Evolutionary conservation across 768 basidiomycete species (phyloP), one percentile per base, ranked within the genome.

Genomic region (Phanerochaete carnosa): DNA sequence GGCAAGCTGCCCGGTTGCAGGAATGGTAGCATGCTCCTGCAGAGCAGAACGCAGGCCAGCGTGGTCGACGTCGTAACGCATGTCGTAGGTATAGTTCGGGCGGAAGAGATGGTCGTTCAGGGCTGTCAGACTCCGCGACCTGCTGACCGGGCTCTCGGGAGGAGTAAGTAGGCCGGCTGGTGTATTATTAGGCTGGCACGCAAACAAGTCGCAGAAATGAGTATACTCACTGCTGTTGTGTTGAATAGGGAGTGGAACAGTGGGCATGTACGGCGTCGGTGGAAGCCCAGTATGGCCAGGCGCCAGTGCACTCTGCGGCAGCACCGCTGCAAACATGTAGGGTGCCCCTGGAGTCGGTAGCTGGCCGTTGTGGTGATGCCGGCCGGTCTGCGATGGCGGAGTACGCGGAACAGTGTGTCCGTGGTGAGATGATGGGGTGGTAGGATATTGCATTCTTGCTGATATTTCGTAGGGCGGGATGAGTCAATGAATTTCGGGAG

Each of bases 341-440:
- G 68, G 68, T 26, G 68, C 64, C 15, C 59, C 52, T 47, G 62
- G 57, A 57, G 64, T 62, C 33, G 54, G 54, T 6, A 55, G 54
- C 35, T 55, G 54, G 13, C 54, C 45, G 28, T 57, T 45, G 9
- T n/a, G 13, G 55, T 22, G 55, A 25, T 43, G 39, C 39, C 16
- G 39, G 39, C 56, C 56, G 45, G 52, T 54, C 30, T 57, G 56
- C 5, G 56, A 46, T 15, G 56, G 56, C 45, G 56, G 56, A 15
- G 56, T 57, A 29, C 56, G 43, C 25, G 56, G 56, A 15, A 23
- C 19, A 54, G 7, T 16, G 8, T 33, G 45, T 23, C 56, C 46
- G 7, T 33, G 45, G 25, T 45, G 46, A n/a, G 56, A 57, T n/a
- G 56, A 57, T 26, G 56, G 56, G 8, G 56, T 46, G 30, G 12